Percentiles rank a stretch among this genome's conserved stretches.
phyloP scores from a whole-genome alignment of 2,329 filamentous ascomycete species.

The Colletotrichum tabaci region DNA sequence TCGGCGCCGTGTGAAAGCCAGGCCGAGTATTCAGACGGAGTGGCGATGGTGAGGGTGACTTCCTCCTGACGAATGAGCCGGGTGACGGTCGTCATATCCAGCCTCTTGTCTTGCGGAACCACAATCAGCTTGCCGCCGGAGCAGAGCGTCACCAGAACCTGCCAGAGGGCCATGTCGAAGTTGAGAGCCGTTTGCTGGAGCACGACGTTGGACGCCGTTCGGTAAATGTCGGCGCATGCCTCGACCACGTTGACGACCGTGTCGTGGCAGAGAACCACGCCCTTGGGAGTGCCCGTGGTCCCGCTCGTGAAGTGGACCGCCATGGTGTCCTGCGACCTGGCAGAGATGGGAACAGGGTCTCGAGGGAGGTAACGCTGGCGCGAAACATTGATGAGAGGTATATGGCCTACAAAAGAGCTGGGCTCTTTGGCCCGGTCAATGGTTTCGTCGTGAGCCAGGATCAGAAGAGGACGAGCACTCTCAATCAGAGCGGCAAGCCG shows the following conservation, averaged over 20 bases:
- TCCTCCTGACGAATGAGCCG: constrained; percentile 51
- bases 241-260: constrained; percentile 49
- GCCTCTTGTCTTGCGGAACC: constrained; percentile 52
- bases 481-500: not conserved
- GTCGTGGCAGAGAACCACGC: constrained; percentile 52
- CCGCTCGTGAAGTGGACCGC: constrained; percentile 53
- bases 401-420: not conserved
- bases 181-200: constrained; percentile 57
- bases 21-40: constrained; percentile 58
- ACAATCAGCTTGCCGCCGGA: constrained; percentile 56
- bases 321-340: constrained; percentile 35
- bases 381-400: not conserved
- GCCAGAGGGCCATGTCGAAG: constrained; percentile 59
- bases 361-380: not conserved
- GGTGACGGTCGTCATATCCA: constrained; percentile 55
- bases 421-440: not conserved
- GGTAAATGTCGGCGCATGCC: constrained; percentile 49
- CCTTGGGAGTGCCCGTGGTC: constrained; percentile 57
- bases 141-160: constrained; percentile 54
- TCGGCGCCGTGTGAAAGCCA: constrained; percentile 47
- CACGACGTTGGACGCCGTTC: constrained; percentile 44
- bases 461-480: not conserved
- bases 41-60: constrained; percentile 56
- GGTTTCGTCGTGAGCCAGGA: not conserved
- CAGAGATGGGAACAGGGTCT: constrained; percentile 42